A percentile compares a stretch with the other conserved stretches of the same genome.
Conservation (phyloP, 179 eudicot species). For the Sideroxylon spinosum region DNA sequence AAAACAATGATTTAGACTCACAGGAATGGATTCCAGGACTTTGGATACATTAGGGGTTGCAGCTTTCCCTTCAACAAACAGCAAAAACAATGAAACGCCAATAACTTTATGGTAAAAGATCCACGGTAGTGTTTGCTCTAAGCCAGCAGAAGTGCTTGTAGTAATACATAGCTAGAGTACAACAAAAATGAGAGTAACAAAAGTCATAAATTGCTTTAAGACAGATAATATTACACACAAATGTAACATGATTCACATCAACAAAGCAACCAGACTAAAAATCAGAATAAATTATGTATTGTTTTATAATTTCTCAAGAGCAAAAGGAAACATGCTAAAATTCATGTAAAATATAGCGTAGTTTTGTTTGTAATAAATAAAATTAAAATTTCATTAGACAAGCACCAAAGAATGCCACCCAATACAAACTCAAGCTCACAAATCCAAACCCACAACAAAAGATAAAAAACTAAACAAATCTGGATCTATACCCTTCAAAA, state of each 20-base stretch:
- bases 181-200: not conserved
- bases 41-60: slow-evolving; percentile 73
- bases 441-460: no score
- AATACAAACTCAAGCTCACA: no score
- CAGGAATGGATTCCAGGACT: slow-evolving; percentile 90
- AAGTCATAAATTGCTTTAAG: not conserved
- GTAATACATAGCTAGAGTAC: slow-evolving; percentile 68
- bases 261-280: not conserved
- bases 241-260: not conserved
- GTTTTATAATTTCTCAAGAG: no score
- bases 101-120: slow-evolving; percentile 92
- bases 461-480: no score
- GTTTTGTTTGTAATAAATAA: no score
- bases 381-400: no score
- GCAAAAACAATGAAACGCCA: slow-evolving; percentile 77
- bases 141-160: slow-evolving; percentile 85
- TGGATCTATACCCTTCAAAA: no score
- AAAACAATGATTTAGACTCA: slow-evolving; percentile 31
- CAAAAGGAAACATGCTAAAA: no score
- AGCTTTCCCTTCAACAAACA: slow-evolving; percentile 97
- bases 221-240: not conserved
- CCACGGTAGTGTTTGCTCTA: slow-evolving; percentile 95
- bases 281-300: no score
- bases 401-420: no score
- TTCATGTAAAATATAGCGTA: no score